Evolutionary conservation across 441 rosid species (phyloP).

Genomic region (Gossypium davidsonii): DNA sequence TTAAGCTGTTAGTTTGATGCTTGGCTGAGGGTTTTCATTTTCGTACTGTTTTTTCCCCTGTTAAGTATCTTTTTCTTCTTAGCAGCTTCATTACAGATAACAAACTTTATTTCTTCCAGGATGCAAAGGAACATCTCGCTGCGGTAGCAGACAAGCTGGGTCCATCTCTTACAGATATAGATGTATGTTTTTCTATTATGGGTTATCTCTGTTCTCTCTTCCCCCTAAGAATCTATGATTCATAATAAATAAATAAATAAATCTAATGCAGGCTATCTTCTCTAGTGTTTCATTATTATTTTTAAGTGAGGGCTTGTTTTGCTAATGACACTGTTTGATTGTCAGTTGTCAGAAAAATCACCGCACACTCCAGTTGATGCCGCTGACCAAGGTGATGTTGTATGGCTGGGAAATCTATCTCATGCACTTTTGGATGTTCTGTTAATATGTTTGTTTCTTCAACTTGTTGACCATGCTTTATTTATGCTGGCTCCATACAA

Average conservation of each 20-base stretch:
- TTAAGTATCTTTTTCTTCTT: not conserved
- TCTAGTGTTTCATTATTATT: not conserved
- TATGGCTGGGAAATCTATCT: constrained; percentile 46
- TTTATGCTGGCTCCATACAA: not conserved
- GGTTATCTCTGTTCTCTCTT: not conserved
- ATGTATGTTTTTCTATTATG: constrained; percentile 43
- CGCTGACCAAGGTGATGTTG: constrained; percentile 92
- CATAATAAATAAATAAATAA: not conserved
- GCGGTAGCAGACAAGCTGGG: constrained; percentile 95
- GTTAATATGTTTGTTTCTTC: constrained; percentile 37
- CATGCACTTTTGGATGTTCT: constrained; percentile 49
- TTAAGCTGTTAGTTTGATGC: not conserved
- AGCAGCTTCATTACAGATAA: constrained; percentile 13
- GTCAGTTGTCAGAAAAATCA: constrained; percentile 72
- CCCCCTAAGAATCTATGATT: not conserved
- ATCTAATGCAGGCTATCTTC: not conserved
- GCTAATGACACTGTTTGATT: constrained; percentile 31
- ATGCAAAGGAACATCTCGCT: constrained; percentile 92
- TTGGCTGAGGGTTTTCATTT: not conserved
- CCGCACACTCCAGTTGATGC: constrained; percentile 55
- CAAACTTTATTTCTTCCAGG: constrained; percentile 43
- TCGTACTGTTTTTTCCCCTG: not conserved
- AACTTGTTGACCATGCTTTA: constrained; percentile 17
- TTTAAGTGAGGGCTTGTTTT: constrained; percentile 6
- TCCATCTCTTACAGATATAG: constrained; percentile 74